These are phyloP conservation scores for Carex scoparia DNA, from an alignment of 176 grass and related monocot genomes.

Conservation along the genomic window DNA sequence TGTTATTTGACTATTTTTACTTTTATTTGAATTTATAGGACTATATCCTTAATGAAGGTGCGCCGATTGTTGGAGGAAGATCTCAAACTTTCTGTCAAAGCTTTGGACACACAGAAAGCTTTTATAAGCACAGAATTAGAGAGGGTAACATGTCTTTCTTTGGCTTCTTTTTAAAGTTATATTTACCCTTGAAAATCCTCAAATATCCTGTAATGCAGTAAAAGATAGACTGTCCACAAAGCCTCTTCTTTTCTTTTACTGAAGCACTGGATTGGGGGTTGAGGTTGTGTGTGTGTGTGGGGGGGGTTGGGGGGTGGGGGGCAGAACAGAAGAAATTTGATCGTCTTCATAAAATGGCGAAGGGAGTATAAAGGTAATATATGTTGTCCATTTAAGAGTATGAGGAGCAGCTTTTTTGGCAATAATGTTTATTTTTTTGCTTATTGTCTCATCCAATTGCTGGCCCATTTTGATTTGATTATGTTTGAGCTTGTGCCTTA, in stretches of 20 bases:
- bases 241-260: background rate
- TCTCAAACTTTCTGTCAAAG: constrained; percentile 68
- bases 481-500: background rate
- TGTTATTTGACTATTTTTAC: background rate
- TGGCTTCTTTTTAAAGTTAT: background rate
- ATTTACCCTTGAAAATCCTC: background rate
- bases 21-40: constrained; percentile 42
- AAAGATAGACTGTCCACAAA: background rate
- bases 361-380: background rate
- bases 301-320: background rate
- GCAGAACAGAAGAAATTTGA: background rate
- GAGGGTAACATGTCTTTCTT: constrained; percentile 34
- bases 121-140: constrained; percentile 68
- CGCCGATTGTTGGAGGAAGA: constrained; percentile 87
- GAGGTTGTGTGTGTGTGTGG: too few relatives aligned
- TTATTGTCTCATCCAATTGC: constrained; percentile 1
- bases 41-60: constrained; percentile 72
- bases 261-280: background rate
- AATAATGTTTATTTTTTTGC: background rate
- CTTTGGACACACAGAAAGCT: constrained; percentile 65
- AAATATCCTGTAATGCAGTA: background rate
- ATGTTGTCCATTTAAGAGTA: background rate
- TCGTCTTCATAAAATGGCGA: background rate
- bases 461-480: constrained; percentile 20
- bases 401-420: background rate